These are phyloP conservation scores for Aspergillus sp. DNA, from an alignment of 2,329 filamentous ascomycete genomes.

Conservation along the genomic window DNA sequence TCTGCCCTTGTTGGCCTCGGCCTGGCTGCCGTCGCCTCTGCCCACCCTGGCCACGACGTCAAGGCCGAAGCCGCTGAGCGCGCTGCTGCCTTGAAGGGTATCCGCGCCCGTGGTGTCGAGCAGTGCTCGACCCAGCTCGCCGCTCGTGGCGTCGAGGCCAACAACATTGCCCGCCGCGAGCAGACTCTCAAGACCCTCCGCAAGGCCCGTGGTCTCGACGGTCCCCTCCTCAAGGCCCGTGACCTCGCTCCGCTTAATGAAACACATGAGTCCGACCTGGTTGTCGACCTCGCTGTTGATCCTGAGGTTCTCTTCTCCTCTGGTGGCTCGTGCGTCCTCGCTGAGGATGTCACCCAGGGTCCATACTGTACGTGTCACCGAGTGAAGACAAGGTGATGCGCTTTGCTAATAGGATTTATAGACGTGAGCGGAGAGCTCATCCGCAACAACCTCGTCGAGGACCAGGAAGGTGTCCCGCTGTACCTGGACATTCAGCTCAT, in stretches of 20 bases:
- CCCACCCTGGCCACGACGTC: constrained; percentile 57
- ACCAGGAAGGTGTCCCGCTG: constrained; percentile 42
- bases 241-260: constrained; percentile 40
- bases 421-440: constrained; percentile 45
- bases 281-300: constrained; percentile 29
- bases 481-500: constrained; percentile 50
- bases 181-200: constrained; percentile 49
- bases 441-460: constrained; percentile 44
- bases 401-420: constrained; percentile 16
- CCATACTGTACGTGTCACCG: constrained; percentile 52
- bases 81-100: constrained; percentile 49
- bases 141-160: constrained; percentile 51
- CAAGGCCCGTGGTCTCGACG: constrained; percentile 42
- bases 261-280: constrained; percentile 44
- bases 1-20: constrained; percentile 30
- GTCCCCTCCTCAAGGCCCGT: constrained; percentile 36
- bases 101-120: constrained; percentile 46
- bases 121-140: constrained; percentile 55
- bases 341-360: constrained; percentile 59
- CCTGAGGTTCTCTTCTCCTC: constrained; percentile 35
- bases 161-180: constrained; percentile 52
- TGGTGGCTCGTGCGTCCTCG: constrained; percentile 52
- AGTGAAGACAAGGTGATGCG: not conserved
- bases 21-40: constrained; percentile 34
- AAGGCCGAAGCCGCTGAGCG: constrained; percentile 56